Evolutionary conservation across 1,284 basidiomycete genomes (phyloP).

Genomic region (Puccinia coronata): DNA sequence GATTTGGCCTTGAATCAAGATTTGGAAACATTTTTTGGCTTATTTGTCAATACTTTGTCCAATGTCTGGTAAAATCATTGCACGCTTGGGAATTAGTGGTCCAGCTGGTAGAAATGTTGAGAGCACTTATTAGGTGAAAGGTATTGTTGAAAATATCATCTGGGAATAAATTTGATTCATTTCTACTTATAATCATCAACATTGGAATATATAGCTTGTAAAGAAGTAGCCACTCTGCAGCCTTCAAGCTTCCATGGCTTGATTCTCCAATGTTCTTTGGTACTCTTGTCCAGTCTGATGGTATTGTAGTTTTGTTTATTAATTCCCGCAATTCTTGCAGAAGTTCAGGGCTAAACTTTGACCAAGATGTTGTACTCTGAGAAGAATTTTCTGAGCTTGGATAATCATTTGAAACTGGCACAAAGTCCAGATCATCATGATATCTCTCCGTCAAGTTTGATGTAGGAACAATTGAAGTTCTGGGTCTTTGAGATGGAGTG

Average conservation of each 20-base stretch:
- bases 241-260: too few relatives aligned
- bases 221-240: constrained; percentile 13
- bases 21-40: constrained; percentile 18
- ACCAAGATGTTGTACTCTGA: too few relatives aligned
- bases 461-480: not conserved
- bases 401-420: constrained; percentile 1
- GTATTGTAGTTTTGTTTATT: not conserved
- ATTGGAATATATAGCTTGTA: constrained; percentile 27
- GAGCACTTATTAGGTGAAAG: constrained; percentile 14
- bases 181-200: not conserved
- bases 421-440: constrained; percentile 16
- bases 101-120: constrained; percentile 28
- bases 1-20: constrained; percentile 7
- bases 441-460: constrained; percentile 17
- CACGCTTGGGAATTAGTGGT: constrained; percentile 1
- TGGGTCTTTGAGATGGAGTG: constrained; percentile 1
- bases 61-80: constrained; percentile 28
- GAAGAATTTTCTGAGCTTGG: constrained; percentile 29
- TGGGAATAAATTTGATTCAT: not conserved
- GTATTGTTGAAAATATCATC: constrained; percentile 25
- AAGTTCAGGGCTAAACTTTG: too few relatives aligned
- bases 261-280: not conserved
- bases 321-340: not conserved
- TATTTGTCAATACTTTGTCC: constrained; percentile 15
- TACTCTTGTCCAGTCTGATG: constrained; percentile 21